Conservation (phyloP, 495 filamentous ascomycete species). For the Hypoxylon perforatum region DNA sequence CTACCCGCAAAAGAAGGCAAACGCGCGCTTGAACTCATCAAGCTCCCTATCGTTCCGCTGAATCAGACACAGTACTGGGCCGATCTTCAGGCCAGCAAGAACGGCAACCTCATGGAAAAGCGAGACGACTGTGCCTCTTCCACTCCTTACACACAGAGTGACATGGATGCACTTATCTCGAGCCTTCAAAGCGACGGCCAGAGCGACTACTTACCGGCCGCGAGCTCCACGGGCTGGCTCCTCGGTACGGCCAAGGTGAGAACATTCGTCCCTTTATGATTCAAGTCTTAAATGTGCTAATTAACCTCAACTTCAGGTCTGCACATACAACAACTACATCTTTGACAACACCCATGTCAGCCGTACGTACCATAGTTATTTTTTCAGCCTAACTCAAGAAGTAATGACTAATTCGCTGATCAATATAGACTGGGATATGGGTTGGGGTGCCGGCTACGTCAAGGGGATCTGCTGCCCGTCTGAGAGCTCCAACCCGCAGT, state of each 20-base stretch:
- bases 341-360: conserved; percentile 20
- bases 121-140: conserved; percentile 1
- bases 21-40: background rate
- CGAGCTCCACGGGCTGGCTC: background rate
- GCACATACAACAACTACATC: conserved; percentile 14
- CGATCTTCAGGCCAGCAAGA: background rate
- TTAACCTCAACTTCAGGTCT: background rate
- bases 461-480: conserved; percentile 17
- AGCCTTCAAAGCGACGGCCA: conserved; percentile 3
- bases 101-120: background rate
- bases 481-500: conserved; percentile 15
- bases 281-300: too few species aligned
- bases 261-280: background rate
- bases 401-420: too few species aligned
- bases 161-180: conserved; percentile 13
- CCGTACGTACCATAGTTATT: too few species aligned
- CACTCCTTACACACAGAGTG: conserved; percentile 8
- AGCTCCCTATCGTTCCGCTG: conserved; percentile 1
- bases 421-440: conserved; percentile 20
- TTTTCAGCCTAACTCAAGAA: too few species aligned
- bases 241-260: conserved; percentile 11
- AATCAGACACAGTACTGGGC: conserved; percentile 14
- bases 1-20: conserved; percentile 6
- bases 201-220: conserved; percentile 5
- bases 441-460: conserved; percentile 12